Base-by-base conservation (phyloP, 2,329 filamentous ascomycete species). In the Aspergillus intermedius region DNA sequence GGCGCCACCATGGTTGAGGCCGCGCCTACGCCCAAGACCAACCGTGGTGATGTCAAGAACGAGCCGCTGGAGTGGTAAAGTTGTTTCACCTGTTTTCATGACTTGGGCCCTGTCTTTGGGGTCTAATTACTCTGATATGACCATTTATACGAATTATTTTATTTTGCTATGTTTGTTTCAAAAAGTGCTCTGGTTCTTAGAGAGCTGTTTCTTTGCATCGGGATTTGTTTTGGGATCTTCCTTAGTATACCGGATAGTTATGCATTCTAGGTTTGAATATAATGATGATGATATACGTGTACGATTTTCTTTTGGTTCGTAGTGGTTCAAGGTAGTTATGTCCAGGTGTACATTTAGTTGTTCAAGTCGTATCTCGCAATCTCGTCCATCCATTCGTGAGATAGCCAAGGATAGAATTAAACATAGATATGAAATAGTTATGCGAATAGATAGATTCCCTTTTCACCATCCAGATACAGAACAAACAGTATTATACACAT, bases 61-160 rank as follows among this genome's bases (percentile, higher is more conserved):
- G 90, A 95, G 72, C 91, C 91, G 42, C 75, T 95, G 57, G 90
- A 95, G 64, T 96, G 91, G 90, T 95, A 78, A 72, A 56, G 47
- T 53, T 44, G 19, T 54, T 22, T 10, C 41, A 15, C 15, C 17
- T 37, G 15, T 17, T 17, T n/a, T 19, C 12, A 40, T 40, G 37
- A 21, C 5, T 40, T 22, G 7, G 37, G 37, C 34, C n/a, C 34
- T 3, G 5, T n/a, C 15, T 17, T 15, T 13, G 10, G 25, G 25
- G 2, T 35, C 34, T 3, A n/a, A 5, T n/a, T 35, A 35, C 34
- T 35, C 15, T 35, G 13, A 35, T 17, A 35, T 35, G 34, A 35
- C 34, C 34, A n/a, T 15, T n/a, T 35, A 40, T 19, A 40, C 15
- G 37, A 40, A 19, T 40, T 17, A 9, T 10, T 40, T 19, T 40